Conservation (phyloP, 257 asterid genomes). For the Pogostemon cablin region DNA sequence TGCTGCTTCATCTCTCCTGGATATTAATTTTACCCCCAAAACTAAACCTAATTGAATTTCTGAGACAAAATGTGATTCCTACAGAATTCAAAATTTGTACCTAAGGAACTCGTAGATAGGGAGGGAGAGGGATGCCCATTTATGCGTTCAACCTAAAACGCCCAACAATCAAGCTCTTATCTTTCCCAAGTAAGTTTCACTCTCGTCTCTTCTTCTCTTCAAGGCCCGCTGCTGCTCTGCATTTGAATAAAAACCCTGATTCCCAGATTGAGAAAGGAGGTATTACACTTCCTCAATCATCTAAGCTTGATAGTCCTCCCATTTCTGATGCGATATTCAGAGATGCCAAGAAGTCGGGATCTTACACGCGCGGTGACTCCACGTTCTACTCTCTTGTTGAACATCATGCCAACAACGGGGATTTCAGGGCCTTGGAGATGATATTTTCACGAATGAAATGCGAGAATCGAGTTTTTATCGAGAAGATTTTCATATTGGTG, state of each 20-base stretch:
- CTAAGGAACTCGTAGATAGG: slow-evolving; percentile 1
- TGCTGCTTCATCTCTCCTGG: slow-evolving; percentile 3
- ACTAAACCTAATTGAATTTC: slow-evolving; percentile 17
- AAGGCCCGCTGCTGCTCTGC: slow-evolving; percentile 17
- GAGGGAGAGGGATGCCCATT: slow-evolving; percentile 42
- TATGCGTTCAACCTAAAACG: slow-evolving; percentile 38
- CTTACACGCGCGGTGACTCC: slow-evolving; percentile 80
- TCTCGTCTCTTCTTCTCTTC: slow-evolving; percentile 44
- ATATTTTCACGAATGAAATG: slow-evolving; percentile 68
- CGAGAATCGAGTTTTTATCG: slow-evolving; percentile 65
- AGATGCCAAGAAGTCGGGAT: slow-evolving; percentile 53
- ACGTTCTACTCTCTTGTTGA: slow-evolving; percentile 79
- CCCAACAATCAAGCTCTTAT: slow-evolving; percentile 39
- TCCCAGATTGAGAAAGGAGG: slow-evolving; percentile 16
- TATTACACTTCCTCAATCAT: slow-evolving; percentile 19
- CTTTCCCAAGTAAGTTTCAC: slow-evolving; percentile 44
- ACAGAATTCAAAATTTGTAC: background rate
- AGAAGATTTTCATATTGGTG: slow-evolving; percentile 65
- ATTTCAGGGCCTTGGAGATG: slow-evolving; percentile 70
- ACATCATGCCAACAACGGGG: slow-evolving; percentile 60
- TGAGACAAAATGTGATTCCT: slow-evolving; percentile 19
- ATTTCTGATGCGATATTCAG: slow-evolving; percentile 59
- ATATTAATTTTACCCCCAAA: background rate
- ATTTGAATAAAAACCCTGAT: slow-evolving; percentile 17
- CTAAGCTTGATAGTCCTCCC: slow-evolving; percentile 40